Evolutionary conservation across 2,329 filamentous ascomycete species (phyloP), one percentile per base, ranked within the genome.

Genomic region (Aspergillus pseudonomiae): DNA sequence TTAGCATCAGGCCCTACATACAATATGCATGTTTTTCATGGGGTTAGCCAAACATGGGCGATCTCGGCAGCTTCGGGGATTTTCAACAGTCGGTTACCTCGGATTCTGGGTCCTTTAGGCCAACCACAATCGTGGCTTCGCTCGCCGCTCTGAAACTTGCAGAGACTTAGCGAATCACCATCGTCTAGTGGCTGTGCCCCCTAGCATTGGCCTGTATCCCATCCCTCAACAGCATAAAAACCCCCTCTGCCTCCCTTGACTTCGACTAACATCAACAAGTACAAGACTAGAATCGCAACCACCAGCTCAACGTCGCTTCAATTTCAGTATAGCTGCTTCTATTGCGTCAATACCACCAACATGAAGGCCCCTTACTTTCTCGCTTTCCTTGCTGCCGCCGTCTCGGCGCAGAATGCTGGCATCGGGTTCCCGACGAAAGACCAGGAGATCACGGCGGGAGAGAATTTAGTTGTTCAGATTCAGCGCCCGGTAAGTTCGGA

Each of bases 361-460:
- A 75, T 74, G 72, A 71, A 71, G 56, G 69, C 57, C 56, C n/a
- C 70, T 21, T 32, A 67, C 39, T 55, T 68, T 6, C 32, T 73
- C 11, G 41, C 62, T 34, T 55, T 70, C 16, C 64, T 77, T 30
- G 66, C 66, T 14, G 65, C 67, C 36, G 60, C 62, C 7, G 71
- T 69, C 48, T 61, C 74, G 52, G 72, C 74, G 6, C 74, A 77
- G 56, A 71, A 61, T 10, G 73, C 67, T n/a, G 4, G 28, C 0
- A 69, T 77, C 43, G 68, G 68, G n/a, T 62, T 73, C 3, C 73
- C 74, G 3, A n/a, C 30, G 2, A 60, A 60, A 21, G 69, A 64
- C 12, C 45, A 68, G 32, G 54, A 60, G 5, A 56, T 76, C 10
- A n/a, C 58, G 19, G 61, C 70, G 2, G 74, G 73, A 3, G 56